A percentile compares a stretch with the other conserved stretches of the same genome.
phyloP scores from a whole-genome alignment of 129 eudicot species.

The Flaveria brownii region DNA sequence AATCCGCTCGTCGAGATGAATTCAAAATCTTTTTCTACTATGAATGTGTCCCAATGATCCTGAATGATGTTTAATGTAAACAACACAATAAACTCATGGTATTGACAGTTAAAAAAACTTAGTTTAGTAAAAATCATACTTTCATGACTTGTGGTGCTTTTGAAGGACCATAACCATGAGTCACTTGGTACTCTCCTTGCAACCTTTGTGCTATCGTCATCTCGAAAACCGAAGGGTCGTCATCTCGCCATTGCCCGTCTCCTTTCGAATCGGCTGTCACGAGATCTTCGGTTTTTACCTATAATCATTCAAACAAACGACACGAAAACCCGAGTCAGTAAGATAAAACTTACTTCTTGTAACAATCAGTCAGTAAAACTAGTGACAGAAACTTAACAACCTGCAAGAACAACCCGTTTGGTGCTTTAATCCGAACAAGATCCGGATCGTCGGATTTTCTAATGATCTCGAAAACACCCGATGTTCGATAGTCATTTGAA shows the following conservation, averaged over 20 bases:
- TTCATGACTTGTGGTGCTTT: conserved; percentile 66
- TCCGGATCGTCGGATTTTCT: conserved; percentile 42
- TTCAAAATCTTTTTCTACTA: conserved; percentile 62
- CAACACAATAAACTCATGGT: not conserved
- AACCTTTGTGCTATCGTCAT: conserved; percentile 24
- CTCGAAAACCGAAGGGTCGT: conserved; percentile 63
- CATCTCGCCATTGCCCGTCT: conserved; percentile 48
- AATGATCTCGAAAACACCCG: conserved; percentile 52
- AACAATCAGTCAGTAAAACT: not conserved
- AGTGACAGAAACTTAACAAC: conserved; percentile 20
- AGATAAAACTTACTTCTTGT: not conserved
- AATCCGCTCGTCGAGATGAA: conserved; percentile 57
- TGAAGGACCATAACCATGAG: conserved; percentile 67
- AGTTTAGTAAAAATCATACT: conserved; percentile 28
- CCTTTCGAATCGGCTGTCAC: conserved; percentile 69
- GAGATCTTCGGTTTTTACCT: conserved; percentile 51
- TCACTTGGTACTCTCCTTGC: conserved; percentile 69
- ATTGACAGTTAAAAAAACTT: not conserved
- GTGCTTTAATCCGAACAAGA: conserved; percentile 56
- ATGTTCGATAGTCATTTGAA: conserved; percentile 36
- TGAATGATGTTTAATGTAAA: not conserved
- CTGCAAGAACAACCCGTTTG: conserved; percentile 69
- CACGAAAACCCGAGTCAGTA: not conserved
- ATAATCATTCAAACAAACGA: not conserved
- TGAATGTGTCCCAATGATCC: conserved; percentile 71